phyloP scores from a whole-genome alignment of 2,329 filamentous ascomycete genomes.

The Ceratocystis cubensis region DNA sequence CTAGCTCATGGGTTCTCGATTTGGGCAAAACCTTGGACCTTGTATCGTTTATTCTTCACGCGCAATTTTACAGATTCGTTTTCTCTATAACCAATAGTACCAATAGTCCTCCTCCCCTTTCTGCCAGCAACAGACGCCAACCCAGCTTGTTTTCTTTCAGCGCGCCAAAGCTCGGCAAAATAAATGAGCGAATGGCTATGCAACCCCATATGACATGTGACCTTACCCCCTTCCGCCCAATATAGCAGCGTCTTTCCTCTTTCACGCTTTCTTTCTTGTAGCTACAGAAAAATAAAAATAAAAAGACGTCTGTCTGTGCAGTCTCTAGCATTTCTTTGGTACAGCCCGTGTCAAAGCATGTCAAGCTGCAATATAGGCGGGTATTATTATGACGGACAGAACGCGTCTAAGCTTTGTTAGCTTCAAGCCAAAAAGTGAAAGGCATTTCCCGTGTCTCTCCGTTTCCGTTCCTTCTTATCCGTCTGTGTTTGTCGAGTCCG shows the following conservation, averaged over 20 bases:
- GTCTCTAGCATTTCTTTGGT: background rate
- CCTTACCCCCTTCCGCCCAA: background rate
- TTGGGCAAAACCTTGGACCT: background rate
- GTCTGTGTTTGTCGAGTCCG: background rate
- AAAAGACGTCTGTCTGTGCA: background rate
- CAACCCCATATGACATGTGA: background rate
- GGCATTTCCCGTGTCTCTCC: background rate
- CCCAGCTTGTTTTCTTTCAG: background rate
- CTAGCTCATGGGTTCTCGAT: no score
- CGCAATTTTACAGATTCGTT: background rate
- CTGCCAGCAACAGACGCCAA: background rate
- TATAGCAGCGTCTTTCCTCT: background rate
- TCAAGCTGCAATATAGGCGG: no score
- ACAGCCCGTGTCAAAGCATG: background rate
- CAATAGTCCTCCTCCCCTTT: background rate
- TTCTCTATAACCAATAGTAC: background rate
- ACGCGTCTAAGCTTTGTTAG: background rate
- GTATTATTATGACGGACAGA: no score
- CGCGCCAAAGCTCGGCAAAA: conserved; percentile 5
- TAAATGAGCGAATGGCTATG: background rate
- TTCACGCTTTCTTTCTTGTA: background rate
- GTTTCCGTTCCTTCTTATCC: background rate
- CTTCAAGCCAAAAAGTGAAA: background rate
- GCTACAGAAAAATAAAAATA: background rate
- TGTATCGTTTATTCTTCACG: background rate